A percentile compares a stretch with the other conserved stretches of the same genome.
phyloP scores from a whole-genome alignment of 805 yeast species.

The Yarrowia sp. region DNA sequence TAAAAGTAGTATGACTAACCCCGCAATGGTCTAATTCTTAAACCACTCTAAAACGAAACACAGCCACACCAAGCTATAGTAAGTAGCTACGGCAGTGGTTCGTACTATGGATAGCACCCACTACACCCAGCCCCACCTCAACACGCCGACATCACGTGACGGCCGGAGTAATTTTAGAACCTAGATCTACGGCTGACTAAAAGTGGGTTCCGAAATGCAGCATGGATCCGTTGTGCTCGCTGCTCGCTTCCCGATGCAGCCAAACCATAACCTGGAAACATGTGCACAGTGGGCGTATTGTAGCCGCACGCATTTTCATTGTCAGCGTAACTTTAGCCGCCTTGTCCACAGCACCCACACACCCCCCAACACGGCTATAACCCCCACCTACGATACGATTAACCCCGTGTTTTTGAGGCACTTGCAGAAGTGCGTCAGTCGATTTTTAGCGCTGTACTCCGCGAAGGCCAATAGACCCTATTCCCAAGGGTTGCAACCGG shows the following conservation, averaged over 20 bases:
- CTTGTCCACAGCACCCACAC: background rate
- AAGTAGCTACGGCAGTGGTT: no score
- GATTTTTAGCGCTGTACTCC: background rate
- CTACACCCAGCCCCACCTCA: constrained; percentile 8
- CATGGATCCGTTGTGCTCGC: background rate
- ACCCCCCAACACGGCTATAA: background rate
- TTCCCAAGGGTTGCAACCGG: background rate
- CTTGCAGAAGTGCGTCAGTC: background rate
- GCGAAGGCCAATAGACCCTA: no score
- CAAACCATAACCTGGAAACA: constrained; percentile 1
- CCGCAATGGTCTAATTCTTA: no score
- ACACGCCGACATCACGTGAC: background rate
- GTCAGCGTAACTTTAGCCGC: constrained; percentile 27
- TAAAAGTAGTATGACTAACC: no score
- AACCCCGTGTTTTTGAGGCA: background rate
- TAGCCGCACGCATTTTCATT: constrained; percentile 19
- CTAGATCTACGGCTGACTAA: background rate
- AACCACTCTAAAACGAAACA: no score
- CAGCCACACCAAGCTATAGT: no score
- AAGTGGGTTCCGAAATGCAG: constrained; percentile 1
- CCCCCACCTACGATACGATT: background rate
- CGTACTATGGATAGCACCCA: no score
- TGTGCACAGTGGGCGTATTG: background rate
- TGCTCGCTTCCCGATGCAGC: constrained; percentile 15
- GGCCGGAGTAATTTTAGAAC: background rate